A percentile compares a stretch with the other conserved stretches of the same genome.
phyloP scores from a whole-genome alignment of 306 rosid species.

The Gastrolobium villosum region DNA sequence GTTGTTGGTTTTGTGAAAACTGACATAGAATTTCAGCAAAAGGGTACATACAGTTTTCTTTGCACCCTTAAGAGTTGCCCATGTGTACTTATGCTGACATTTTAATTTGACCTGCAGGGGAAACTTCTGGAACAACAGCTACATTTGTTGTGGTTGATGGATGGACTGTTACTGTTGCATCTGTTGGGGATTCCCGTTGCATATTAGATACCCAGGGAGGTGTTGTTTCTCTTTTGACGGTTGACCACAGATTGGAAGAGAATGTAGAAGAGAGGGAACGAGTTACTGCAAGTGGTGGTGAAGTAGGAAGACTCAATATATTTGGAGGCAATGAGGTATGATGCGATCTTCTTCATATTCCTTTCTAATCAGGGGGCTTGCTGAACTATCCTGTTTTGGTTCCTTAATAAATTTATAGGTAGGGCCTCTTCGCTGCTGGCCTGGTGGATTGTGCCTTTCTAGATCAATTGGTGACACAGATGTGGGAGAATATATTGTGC shows the following conservation, averaged over 20 bases:
- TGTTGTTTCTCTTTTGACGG: slow-evolving; percentile 87
- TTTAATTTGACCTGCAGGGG: slow-evolving; percentile 63
- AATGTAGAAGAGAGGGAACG: slow-evolving; percentile 95
- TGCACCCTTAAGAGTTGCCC: neutral
- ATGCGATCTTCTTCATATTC: slow-evolving; percentile 38
- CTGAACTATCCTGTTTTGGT: slow-evolving; percentile 28
- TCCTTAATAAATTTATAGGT: slow-evolving; percentile 61
- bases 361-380: slow-evolving; percentile 28
- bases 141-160: slow-evolving; percentile 88
- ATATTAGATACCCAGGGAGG: slow-evolving; percentile 94
- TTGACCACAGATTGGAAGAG: slow-evolving; percentile 95
- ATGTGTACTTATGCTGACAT: slow-evolving; percentile 27
- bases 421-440: slow-evolving; percentile 98
- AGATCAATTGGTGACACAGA: slow-evolving; percentile 95
- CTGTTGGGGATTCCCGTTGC: slow-evolving; percentile 96
- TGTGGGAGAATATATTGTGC: slow-evolving; percentile 90
- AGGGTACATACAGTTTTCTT: slow-evolving; percentile 56
- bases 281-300: slow-evolving; percentile 97
- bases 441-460: slow-evolving; percentile 97
- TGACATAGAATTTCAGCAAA: slow-evolving; percentile 92
- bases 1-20: slow-evolving; percentile 94
- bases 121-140: slow-evolving; percentile 94
- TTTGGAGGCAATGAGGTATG: slow-evolving; percentile 88
- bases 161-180: slow-evolving; percentile 93
- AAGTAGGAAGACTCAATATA: slow-evolving; percentile 95